phyloP scores from a whole-genome alignment of 768 basidiomycete genomes.

The Termitomyces eurrhizus region DNA sequence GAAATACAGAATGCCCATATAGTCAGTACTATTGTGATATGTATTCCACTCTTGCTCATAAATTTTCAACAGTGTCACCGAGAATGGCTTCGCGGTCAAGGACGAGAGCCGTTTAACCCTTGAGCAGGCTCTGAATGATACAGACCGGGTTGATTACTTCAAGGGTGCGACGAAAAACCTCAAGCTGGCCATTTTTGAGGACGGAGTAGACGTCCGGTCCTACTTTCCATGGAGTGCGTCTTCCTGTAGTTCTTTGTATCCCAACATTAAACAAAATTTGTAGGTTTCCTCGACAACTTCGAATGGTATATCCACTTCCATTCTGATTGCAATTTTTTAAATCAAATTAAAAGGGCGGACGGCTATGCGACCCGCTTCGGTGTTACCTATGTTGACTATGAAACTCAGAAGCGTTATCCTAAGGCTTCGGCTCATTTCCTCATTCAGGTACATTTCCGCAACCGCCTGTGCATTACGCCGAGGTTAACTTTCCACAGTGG shows the following conservation, averaged over 20 bases:
- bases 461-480: neutral
- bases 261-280: neutral
- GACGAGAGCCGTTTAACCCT: constrained; percentile 52
- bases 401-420: constrained; percentile 61
- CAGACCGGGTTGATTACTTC: constrained; percentile 68
- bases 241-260: neutral
- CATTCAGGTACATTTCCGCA: constrained; percentile 36
- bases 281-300: constrained; percentile 68
- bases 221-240: constrained; percentile 69
- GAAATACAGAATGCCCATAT: constrained; percentile 39
- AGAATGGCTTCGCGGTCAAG: constrained; percentile 72
- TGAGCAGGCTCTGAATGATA: constrained; percentile 51
- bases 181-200: constrained; percentile 54
- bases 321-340: neutral
- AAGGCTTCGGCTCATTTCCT: constrained; percentile 61
- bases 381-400: constrained; percentile 68
- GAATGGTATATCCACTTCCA: constrained; percentile 43
- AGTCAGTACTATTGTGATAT: constrained; percentile 20
- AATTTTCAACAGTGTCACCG: constrained; percentile 48
- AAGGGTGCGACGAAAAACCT: constrained; percentile 51
- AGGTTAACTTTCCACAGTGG: constrained; percentile 26
- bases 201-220: constrained; percentile 56
- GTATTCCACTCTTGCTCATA: neutral
- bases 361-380: constrained; percentile 68
- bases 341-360: constrained; percentile 42